Evolutionary conservation across 169 alveolate species (phyloP).

Genomic region (Babesia caballi): DNA sequence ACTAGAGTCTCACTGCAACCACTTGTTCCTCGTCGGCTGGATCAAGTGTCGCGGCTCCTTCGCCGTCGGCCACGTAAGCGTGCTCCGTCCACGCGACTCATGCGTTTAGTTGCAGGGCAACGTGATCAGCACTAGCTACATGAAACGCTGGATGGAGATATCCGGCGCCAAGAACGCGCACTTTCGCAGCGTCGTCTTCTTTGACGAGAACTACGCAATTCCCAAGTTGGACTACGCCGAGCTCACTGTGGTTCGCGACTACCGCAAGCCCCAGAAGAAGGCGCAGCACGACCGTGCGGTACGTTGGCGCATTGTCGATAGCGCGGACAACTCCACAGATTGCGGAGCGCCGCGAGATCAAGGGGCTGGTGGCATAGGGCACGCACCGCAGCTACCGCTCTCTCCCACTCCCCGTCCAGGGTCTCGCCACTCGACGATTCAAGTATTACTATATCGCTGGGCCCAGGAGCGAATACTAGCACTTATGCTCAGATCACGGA

Average conservation of each 20-base stretch:
- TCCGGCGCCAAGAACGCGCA: conserved; percentile 44
- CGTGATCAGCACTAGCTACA: conserved; percentile 63
- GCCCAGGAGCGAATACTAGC: too few species aligned
- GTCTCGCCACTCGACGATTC: too few species aligned
- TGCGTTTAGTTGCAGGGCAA: conserved; percentile 57
- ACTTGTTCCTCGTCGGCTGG: conserved; percentile 67
- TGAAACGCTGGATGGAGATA: conserved; percentile 69
- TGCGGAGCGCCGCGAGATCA: conserved; percentile 8
- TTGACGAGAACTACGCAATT: conserved; percentile 62
- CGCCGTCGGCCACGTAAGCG: conserved; percentile 65
- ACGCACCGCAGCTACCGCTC: too few species aligned
- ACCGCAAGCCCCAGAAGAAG: conserved; percentile 62
- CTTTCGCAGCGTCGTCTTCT: conserved; percentile 21
- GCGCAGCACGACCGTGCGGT: conserved; percentile 47
- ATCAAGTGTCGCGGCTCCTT: conserved; percentile 59
- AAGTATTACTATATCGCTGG: too few species aligned
- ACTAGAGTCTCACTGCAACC: conserved; percentile 61
- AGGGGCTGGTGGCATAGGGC: conserved; percentile 37
- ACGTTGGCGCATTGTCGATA: neutral
- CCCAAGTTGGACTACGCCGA: conserved; percentile 62
- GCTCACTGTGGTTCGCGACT: conserved; percentile 60
- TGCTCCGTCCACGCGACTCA: neutral
- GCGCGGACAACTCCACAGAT: neutral
- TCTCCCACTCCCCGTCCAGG: too few species aligned
- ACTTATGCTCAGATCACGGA: too few species aligned